Evolutionary conservation across 371 early-diverging fungal species (phyloP), one percentile per base, ranked within the genome.

Genomic region (Saksenaea oblongispora): DNA sequence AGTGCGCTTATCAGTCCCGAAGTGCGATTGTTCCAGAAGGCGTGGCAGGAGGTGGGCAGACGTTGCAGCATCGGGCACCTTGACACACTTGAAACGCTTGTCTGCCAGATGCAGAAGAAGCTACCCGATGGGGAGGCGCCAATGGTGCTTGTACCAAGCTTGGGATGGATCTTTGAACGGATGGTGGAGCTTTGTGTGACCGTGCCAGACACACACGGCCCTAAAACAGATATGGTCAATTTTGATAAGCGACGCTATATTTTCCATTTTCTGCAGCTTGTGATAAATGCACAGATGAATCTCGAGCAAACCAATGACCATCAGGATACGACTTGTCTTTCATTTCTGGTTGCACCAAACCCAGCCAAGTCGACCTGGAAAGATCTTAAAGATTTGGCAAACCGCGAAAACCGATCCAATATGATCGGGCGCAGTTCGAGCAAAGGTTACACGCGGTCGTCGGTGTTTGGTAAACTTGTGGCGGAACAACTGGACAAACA

Each of bases 1-100:
- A 87, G 87, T 58, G 93, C 92, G 0, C 69, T 93, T 24, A 82
- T 93, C 54, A 91, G 92, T 54, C 93, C 93, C 10, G 91, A 93
- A 75, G 85, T 88, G 14, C 80, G 93, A 15, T 66, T 82, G 14
- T 93, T 87, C 66, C 71, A 80, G 15, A 80, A 85, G 28, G 85
- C 89, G 0, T 93, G 93, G 93, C 63, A 77, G n/a, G 86, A 86
- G 42, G 78, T 88, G 0, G 84, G 89, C 3, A 63, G 69, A 34
- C 63, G 65, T 13, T 74, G 80, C 61, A 81, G 84, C 18, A 64
- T 73, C 41, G 73, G 77, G 1, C 79, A 75, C 22, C 57, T 91
- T 0, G 91, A 91, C 27, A 83, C 89, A 0, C 68, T 92, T 1
- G 92, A 90, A 34, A 62, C 75, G 0, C 15, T 78, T 14, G 55